Base-by-base conservation (phyloP, 768 basidiomycete genomes). In the Tephrocybe sp. region DNA sequence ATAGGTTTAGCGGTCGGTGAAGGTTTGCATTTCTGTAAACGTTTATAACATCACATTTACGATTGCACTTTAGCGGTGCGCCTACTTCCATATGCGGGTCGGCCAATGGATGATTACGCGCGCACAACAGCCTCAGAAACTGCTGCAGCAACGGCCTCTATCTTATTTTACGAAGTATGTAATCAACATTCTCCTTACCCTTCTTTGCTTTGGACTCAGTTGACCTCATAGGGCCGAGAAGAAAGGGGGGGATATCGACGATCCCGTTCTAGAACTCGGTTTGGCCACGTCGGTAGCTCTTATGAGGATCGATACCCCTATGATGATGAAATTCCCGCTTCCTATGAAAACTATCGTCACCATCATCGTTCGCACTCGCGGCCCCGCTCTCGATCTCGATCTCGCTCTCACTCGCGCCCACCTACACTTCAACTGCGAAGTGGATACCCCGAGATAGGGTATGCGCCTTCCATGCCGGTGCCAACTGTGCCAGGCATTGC, bases 1-100 rank as follows among this genome's bases (percentile, higher is more conserved):
- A 77, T 81, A 22, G 87, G 81, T 1, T 71, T 88, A 22, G 85
- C 88, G 10, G 73, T 85, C 22, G 87, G 80, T 34, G 88, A 90
- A 79, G 83, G 87, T 85, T 58, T 49, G 57, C 50, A 11, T 39
- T 17, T 30, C 16, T 51, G 33, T 45, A 4, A 14, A 26, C 36
- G 23, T 45, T 19, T 41, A 35, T 33, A 10, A 41, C 32, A 16
- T 46, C 41, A 17, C 30, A 53, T 56, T 20, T 22, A 42, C 41
- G 13, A 39, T 41, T 41, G 50, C 13, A n/a, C 36, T 17, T 10
- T 53, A 88, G 87, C 80, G 4, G 73, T 77, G 17, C 76, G 78
- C 26, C 65, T 90, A 3, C 72, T 85, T 63, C 73, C 77, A 35
- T 80, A 72, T 53, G 67, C 80, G 10, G 65, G 71, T 9, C 74